These are phyloP conservation scores for Echeveria elegans DNA, from an alignment of 164 flowering plant genomes.

Conservation along the genomic window DNA sequence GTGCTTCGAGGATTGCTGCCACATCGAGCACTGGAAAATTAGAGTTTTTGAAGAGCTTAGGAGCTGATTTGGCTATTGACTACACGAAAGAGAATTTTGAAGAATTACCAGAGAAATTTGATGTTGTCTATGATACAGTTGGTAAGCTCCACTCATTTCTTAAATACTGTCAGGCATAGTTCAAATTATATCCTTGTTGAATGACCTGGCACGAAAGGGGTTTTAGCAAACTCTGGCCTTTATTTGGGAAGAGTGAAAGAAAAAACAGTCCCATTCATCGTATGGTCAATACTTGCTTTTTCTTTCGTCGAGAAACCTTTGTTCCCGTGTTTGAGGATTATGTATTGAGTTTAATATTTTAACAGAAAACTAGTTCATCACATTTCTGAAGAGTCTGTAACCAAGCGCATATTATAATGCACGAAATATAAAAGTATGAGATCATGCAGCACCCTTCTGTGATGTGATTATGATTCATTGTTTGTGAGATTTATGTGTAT, in stretches of 20 bases:
- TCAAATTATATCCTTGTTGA: no score
- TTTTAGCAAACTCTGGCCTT: no score
- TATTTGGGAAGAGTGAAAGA: not conserved
- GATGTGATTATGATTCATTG: not conserved
- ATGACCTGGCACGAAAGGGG: no score
- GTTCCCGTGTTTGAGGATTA: not conserved
- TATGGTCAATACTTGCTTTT: no score
- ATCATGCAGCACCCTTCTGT: not conserved
- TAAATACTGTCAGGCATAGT: not conserved
- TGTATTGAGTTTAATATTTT: no score
- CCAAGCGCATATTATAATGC: not conserved
- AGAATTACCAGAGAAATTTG: constrained; percentile 78
- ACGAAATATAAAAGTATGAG: not conserved
- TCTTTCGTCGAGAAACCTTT: no score
- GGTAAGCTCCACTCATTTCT: constrained; percentile 37
- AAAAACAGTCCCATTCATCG: no score
- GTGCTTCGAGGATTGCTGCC: constrained; percentile 87
- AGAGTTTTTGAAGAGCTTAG: constrained; percentile 71
- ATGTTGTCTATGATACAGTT: constrained; percentile 80
- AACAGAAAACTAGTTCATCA: not conserved
- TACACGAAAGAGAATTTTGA: constrained; percentile 86
- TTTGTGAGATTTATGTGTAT: not conserved
- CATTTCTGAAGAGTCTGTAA: not conserved
- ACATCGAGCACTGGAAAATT: constrained; percentile 76
- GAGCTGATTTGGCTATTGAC: constrained; percentile 86